Base-by-base conservation (phyloP, 371 early-diverging fungal species). In the Apophysomyces ossiformis region DNA sequence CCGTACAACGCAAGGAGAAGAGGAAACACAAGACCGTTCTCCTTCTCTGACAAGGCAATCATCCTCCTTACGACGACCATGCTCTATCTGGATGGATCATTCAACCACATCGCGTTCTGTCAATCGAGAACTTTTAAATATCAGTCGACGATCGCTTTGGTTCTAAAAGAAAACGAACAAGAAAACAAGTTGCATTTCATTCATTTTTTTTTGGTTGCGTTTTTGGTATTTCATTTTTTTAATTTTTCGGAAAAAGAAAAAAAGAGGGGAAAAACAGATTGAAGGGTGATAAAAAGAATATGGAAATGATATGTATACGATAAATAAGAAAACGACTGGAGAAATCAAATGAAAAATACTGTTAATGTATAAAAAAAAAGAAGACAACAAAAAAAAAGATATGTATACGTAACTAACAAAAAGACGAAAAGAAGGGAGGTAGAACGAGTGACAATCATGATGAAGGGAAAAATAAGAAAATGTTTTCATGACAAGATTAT, bases 71-170 rank as follows among this genome's bases (percentile, higher is more conserved):
- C 32, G 21, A 18, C 54, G 54, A 50, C 21, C 54, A 9, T 11
- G 35, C 16, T 50, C 54, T 2, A 9, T 50, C 8, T 50, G 35
- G 35, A 26, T 16, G 4, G 54, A 50, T 50, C 54, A 50, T 26
- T 26, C 32, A 26, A 26, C 32, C 32, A 26, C 32, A 26, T 26
- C 32, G 21, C 54, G 21, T 4, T 37, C 36, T 26, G 32, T 26
- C 21, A 57, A 56, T 61, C 35, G 37, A 15, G 67, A 66, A 37
- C 46, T 66, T n/a, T 61, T 56, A 43, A 66, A 50, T 44, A 9
- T 61, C 13, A 61, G 57, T 16, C 60, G 67, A 16, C 60, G 61
- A 12, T 66, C 65, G 1, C 60, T 60, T 57, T 66, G 67, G 67
- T 61, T 66, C 35, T 66, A 57, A 65, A 47, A 45, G 36, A 41